Conservation (phyloP, 306 rosid genomes). For the Vigna hirtella region DNA sequence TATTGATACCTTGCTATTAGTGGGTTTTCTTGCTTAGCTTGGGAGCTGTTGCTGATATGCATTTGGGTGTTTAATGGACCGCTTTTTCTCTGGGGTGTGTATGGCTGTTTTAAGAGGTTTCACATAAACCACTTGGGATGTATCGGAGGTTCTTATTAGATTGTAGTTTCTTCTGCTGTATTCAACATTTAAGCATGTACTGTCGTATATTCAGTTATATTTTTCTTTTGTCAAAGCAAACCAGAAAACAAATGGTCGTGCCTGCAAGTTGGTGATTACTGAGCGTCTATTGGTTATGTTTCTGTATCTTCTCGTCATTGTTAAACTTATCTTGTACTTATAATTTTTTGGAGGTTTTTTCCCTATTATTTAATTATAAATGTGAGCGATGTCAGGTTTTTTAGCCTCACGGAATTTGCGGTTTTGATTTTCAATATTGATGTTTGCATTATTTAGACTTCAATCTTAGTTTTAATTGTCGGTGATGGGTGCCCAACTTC, state of each 20-base stretch:
- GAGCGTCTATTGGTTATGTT: background rate
- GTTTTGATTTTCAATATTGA: conserved; percentile 4
- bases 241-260: background rate
- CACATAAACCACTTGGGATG: background rate
- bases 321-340: background rate
- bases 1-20: background rate
- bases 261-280: background rate
- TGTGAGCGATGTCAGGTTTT: background rate
- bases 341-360: background rate
- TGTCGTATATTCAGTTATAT: background rate
- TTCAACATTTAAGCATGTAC: background rate
- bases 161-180: background rate
- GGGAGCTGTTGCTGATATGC: background rate
- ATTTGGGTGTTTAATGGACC: conserved; percentile 11
- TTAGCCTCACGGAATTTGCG: background rate
- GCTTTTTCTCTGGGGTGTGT: background rate
- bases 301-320: background rate
- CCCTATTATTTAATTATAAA: too few relatives aligned
- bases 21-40: background rate
- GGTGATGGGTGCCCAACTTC: background rate
- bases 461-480: background rate
- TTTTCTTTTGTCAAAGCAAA: background rate
- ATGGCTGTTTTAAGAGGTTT: conserved; percentile 18
- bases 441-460: conserved; percentile 6
- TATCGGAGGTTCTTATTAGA: background rate